phyloP scores from a whole-genome alignment of 805 yeast genomes.

The Saccharomycopsis microspora region DNA sequence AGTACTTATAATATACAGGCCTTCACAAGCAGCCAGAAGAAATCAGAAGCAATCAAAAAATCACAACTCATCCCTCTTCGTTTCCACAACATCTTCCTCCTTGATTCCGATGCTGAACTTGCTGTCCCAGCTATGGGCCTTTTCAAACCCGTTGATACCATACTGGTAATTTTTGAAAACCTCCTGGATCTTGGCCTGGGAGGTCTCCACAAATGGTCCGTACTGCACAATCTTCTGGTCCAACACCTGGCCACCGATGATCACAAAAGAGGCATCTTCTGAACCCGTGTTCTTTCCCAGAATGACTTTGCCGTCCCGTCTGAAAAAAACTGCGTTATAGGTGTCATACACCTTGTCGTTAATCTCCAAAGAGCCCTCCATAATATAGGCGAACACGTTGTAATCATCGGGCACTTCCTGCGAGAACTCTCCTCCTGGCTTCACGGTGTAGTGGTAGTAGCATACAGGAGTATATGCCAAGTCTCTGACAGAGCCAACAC shows the following conservation, averaged over 20 bases:
- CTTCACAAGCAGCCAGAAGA: too few relatives aligned
- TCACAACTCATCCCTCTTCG: slow-evolving; percentile 3
- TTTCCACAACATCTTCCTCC: background rate
- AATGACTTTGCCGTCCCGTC: slow-evolving; percentile 54
- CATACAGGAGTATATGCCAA: slow-evolving; percentile 76
- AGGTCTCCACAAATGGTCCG: slow-evolving; percentile 83
- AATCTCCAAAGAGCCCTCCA: slow-evolving; percentile 48
- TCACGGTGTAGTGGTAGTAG: slow-evolving; percentile 53
- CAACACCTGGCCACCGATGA: slow-evolving; percentile 67
- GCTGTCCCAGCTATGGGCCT: slow-evolving; percentile 26
- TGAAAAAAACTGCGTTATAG: slow-evolving; percentile 49
- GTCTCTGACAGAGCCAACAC: slow-evolving; percentile 61
- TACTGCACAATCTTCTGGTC: slow-evolving; percentile 74
- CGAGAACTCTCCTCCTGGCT: slow-evolving; percentile 51
- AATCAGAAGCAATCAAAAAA: too few relatives aligned
- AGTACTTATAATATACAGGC: too few relatives aligned
- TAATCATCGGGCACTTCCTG: slow-evolving; percentile 50
- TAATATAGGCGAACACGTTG: slow-evolving; percentile 59
- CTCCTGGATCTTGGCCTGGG: slow-evolving; percentile 50
- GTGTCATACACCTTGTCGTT: slow-evolving; percentile 31
- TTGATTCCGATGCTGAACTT: slow-evolving; percentile 11
- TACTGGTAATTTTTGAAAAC: slow-evolving; percentile 66
- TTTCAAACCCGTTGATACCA: slow-evolving; percentile 60
- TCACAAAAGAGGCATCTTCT: slow-evolving; percentile 35
- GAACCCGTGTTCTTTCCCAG: slow-evolving; percentile 35